A percentile compares a stretch with the other conserved stretches of the same genome.
These are phyloP conservation scores for Penicillium pulvis DNA, from an alignment of 495 filamentous ascomycete genomes.

Conservation along the genomic window DNA sequence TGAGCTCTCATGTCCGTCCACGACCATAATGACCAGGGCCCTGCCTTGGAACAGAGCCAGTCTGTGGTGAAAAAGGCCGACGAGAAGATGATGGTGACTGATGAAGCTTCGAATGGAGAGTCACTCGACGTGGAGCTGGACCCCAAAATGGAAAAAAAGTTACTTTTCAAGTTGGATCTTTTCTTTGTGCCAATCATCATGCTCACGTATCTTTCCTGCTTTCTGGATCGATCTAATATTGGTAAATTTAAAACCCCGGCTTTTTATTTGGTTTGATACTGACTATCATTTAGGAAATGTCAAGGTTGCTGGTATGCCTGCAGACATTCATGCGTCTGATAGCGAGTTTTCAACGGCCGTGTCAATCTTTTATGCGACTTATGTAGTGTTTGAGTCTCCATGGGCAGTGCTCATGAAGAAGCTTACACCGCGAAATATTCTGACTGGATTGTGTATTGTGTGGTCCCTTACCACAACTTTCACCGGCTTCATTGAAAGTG, in stretches of 20 bases:
- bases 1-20: conserved; percentile 7
- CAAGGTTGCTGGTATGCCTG: conserved; percentile 47
- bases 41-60: conserved; percentile 16
- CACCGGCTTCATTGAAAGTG: conserved; percentile 49
- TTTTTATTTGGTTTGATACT: not conserved
- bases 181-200: conserved; percentile 51
- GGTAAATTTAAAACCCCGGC: conserved; percentile 24
- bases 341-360: conserved; percentile 50
- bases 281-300: conserved; percentile 41
- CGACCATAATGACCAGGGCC: not conserved
- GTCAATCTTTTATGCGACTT: conserved; percentile 55
- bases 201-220: conserved; percentile 48
- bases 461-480: conserved; percentile 58
- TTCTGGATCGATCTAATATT: conserved; percentile 50
- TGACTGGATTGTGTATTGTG: conserved; percentile 42
- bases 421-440: conserved; percentile 43
- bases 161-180: conserved; percentile 45
- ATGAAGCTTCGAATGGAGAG: conserved; percentile 21
- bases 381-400: conserved; percentile 48
- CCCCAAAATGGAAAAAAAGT: conserved; percentile 35
- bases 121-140: conserved; percentile 32
- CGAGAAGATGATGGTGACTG: not conserved
- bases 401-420: conserved; percentile 51
- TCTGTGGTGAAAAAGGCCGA: conserved; percentile 21
- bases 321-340: conserved; percentile 44